Conservation (phyloP, 1,284 basidiomycete genomes). For the Apiotrichum akiyoshidainum region DNA sequence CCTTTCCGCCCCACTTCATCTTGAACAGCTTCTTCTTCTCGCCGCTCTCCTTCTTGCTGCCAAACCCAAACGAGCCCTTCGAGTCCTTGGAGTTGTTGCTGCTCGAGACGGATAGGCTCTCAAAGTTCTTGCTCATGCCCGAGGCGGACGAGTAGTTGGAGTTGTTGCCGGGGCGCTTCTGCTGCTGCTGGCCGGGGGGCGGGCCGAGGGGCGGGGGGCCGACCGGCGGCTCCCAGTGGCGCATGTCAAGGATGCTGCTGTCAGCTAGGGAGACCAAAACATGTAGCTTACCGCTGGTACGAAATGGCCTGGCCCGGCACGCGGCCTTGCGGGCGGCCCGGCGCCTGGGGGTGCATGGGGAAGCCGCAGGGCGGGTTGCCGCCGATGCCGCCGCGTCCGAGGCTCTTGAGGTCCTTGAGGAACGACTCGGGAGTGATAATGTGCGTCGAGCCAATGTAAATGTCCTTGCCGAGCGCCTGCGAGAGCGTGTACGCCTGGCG, state of each 20-base stretch:
- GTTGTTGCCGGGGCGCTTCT: slow-evolving; percentile 15
- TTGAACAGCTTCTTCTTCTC: slow-evolving; percentile 72
- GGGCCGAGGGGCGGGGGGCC: slow-evolving; percentile 46
- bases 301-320: slow-evolving; percentile 67
- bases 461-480: slow-evolving; percentile 71
- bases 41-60: slow-evolving; percentile 45
- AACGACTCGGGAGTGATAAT: slow-evolving; percentile 77
- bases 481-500: slow-evolving; percentile 81
- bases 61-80: slow-evolving; percentile 43
- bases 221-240: slow-evolving; percentile 48
- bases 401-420: slow-evolving; percentile 76
- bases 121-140: slow-evolving; percentile 16
- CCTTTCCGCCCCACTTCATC: slow-evolving; percentile 38
- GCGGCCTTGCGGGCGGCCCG: slow-evolving; percentile 52
- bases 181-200: slow-evolving; percentile 34
- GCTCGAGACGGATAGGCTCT: slow-evolving; percentile 15
- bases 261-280: slow-evolving; percentile 22
- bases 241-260: slow-evolving; percentile 43
- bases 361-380: slow-evolving; percentile 68
- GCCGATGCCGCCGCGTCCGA: slow-evolving; percentile 73
- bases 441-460: slow-evolving; percentile 92
- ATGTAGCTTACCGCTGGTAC: slow-evolving; percentile 58
- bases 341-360: slow-evolving; percentile 48
- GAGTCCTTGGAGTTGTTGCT: neutral
- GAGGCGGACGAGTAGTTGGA: slow-evolving; percentile 22